A percentile compares a stretch with the other conserved stretches of the same genome.
Conservation (phyloP, 306 rosid species). For the Sindora glabra region DNA sequence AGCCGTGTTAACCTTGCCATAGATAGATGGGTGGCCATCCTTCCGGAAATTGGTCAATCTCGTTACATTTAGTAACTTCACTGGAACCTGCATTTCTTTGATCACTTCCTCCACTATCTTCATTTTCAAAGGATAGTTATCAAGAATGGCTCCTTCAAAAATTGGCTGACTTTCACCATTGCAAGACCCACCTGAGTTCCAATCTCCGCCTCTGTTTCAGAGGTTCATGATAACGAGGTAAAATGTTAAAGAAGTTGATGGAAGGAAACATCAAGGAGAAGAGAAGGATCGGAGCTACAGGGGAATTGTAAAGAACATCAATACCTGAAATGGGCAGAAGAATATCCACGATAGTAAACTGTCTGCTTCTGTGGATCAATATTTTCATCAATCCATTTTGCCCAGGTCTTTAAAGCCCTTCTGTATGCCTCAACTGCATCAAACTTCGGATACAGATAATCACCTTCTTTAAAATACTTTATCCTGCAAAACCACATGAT, state of each 20-base stretch:
- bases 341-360: constrained; percentile 91
- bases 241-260: neutral
- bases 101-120: constrained; percentile 77
- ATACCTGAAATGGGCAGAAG: constrained; percentile 92
- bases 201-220: constrained; percentile 80
- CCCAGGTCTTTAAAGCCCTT: constrained; percentile 83
- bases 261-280: neutral
- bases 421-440: constrained; percentile 76
- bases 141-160: constrained; percentile 55
- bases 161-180: constrained; percentile 78
- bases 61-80: constrained; percentile 72
- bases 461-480: constrained; percentile 83
- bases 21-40: constrained; percentile 89
- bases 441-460: constrained; percentile 62
- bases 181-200: constrained; percentile 99
- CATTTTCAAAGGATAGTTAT: constrained; percentile 84
- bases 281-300: neutral
- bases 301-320: neutral
- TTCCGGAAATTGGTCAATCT: constrained; percentile 85
- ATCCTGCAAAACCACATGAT: constrained; percentile 42
- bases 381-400: constrained; percentile 65
- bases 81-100: constrained; percentile 63
- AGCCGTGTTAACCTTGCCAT: constrained; percentile 28
- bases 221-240: neutral
- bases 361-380: constrained; percentile 62